Evolutionary conservation across 1,284 basidiomycete species (phyloP), one percentile per base, ranked within the genome.

Genomic region (Ustilago nuda): DNA sequence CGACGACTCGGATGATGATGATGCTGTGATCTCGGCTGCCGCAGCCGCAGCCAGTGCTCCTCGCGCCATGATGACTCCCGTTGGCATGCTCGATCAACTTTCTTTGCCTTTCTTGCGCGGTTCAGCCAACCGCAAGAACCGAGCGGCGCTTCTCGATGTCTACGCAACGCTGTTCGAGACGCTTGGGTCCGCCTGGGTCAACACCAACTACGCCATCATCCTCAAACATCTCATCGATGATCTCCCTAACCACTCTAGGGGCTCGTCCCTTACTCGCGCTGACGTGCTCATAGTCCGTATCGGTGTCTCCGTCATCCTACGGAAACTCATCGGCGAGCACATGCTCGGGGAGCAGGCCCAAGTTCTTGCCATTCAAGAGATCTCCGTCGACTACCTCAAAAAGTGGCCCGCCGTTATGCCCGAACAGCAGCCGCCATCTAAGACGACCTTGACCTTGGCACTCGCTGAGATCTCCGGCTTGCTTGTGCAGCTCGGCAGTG

Each of bases 391-490:
- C 6, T 97, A 94, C 82, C 88, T 98, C 61, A 94, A 93, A 83
- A 90, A 92, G 66, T 99, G 94, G 94, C 94, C 94, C 0, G 92
- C 93, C 0, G 90, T 96, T 84, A 92, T 97, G 89, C 94, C 94
- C 2, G 93, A 93, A 5, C 91, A 93, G 73, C 88, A 88, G 27
- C 90, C 92, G 0, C 93, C 94, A 0, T 88, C 87, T 61, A 90
- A 93, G 27, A 87, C 90, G 1, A 90, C 93, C 1, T 88, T 98
- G 11, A 89, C 92, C 1, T 89, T 96, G 23, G 92, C 91, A 1
- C 88, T 99, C 13, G 89, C 92, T 56, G 95, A 98, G 86, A 91
- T 94, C 19, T 91, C 94, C 0, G 93, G 92, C 3, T 87, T 99
- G 4, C 87, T 99, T 2, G 91, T 92, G 57, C 93, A 96, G 82